These are phyloP conservation scores for Pythium coloratum DNA, from an alignment of 352 stramenopile species.

Conservation along the genomic window DNA sequence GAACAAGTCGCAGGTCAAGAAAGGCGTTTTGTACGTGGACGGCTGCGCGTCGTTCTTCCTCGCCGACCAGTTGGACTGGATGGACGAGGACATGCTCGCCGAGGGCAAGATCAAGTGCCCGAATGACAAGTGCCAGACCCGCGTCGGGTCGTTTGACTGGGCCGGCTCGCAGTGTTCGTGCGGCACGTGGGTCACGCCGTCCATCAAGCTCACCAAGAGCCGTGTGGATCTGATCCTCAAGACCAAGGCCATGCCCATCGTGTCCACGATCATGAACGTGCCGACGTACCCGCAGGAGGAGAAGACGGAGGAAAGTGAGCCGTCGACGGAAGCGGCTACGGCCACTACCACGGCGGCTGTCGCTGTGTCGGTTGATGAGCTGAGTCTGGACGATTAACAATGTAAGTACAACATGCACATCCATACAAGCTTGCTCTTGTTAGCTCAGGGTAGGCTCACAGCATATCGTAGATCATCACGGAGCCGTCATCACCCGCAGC, in stretches of 20 bases:
- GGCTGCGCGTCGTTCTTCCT: slow-evolving; percentile 76
- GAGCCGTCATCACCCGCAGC: slow-evolving; percentile 83
- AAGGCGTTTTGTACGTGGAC: slow-evolving; percentile 28
- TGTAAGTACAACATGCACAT: neutral
- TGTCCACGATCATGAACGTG: slow-evolving; percentile 25
- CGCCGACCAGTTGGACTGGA: slow-evolving; percentile 66
- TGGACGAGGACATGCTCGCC: slow-evolving; percentile 57
- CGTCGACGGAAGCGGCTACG: neutral
- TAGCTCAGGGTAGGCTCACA: slow-evolving; percentile 18
- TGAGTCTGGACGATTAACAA: slow-evolving; percentile 21
- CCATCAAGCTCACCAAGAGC: slow-evolving; percentile 83
- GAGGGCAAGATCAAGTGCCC: slow-evolving; percentile 79
- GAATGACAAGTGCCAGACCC: slow-evolving; percentile 65
- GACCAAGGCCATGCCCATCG: slow-evolving; percentile 26
- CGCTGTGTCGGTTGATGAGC: slow-evolving; percentile 16
- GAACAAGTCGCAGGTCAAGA: slow-evolving; percentile 35
- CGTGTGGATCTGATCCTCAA: slow-evolving; percentile 48
- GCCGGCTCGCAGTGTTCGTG: slow-evolving; percentile 82
- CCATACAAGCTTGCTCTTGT: neutral
- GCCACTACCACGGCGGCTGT: neutral
- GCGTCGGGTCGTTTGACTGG: slow-evolving; percentile 72
- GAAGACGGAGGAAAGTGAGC: slow-evolving; percentile 1
- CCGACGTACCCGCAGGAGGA: slow-evolving; percentile 12
- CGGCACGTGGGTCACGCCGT: slow-evolving; percentile 81
- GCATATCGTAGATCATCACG: slow-evolving; percentile 78